Evolutionary conservation across 1,284 basidiomycete species (phyloP).

Genomic region (Puccinia brachypodii): DNA sequence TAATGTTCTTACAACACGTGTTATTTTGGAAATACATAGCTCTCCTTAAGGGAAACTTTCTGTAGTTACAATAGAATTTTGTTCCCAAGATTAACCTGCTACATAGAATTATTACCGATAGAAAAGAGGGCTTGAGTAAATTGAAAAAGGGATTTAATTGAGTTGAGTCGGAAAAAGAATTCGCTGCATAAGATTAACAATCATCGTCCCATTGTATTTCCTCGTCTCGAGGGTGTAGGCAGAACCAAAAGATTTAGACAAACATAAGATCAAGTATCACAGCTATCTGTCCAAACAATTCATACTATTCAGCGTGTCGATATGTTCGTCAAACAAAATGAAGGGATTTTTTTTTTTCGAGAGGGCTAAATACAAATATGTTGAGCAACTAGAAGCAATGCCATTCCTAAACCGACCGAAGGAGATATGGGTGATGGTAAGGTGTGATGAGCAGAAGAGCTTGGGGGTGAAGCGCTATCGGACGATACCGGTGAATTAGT

Average conservation of each 20-base stretch:
- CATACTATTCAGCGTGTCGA: not conserved
- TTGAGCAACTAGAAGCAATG: not conserved
- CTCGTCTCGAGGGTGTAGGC: not conserved
- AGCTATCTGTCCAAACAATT: not conserved
- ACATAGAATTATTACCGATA: no score
- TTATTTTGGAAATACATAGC: no score
- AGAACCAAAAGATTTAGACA: not conserved
- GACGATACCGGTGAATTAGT: not conserved
- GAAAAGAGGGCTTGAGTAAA: no score
- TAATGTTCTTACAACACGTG: no score
- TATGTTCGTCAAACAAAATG: not conserved
- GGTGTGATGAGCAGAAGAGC: not conserved
- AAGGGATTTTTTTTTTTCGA: not conserved
- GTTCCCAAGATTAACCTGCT: no score
- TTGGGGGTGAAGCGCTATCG: not conserved
- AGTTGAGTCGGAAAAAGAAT: not conserved
- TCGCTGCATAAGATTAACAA: not conserved
- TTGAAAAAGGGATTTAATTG: not conserved
- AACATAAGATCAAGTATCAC: not conserved
- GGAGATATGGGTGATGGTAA: not conserved
- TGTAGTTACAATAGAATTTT: no score
- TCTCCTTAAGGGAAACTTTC: no score
- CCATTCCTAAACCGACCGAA: not conserved
- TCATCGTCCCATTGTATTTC: not conserved
- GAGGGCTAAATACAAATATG: not conserved